These are phyloP conservation scores for Parastagonospora nodorum DNA, from an alignment of 2,329 filamentous ascomycete genomes.

Conservation along the genomic window DNA sequence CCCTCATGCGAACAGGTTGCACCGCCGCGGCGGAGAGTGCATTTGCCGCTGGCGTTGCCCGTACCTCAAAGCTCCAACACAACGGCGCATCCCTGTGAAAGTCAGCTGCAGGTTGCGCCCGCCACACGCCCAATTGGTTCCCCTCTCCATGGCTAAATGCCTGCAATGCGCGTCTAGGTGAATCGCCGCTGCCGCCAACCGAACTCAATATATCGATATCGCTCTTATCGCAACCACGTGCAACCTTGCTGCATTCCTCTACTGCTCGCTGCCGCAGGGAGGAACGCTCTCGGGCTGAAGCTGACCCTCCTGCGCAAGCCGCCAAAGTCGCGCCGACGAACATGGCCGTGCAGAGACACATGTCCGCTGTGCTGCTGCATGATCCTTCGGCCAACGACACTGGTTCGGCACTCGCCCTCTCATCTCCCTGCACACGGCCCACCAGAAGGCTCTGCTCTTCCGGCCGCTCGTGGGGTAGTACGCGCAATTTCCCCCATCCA, in stretches of 20 bases:
- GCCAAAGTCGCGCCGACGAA: not conserved
- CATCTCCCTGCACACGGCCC: not conserved
- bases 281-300: not conserved
- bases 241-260: slow-evolving; percentile 3
- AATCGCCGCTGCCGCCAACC: slow-evolving; percentile 6
- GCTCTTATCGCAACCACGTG: slow-evolving; percentile 7
- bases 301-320: not conserved
- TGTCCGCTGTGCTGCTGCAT: not conserved
- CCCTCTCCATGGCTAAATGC: slow-evolving; percentile 10
- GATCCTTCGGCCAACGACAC: not conserved
- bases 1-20: not conserved
- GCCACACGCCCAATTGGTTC: slow-evolving; percentile 7
- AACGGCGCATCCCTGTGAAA: slow-evolving; percentile 2
- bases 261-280: not conserved
- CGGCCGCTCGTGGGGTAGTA: not conserved
- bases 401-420: slow-evolving; percentile 1
- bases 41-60: slow-evolving; percentile 4
- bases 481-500: slow-evolving; percentile 6
- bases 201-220: slow-evolving; percentile 19
- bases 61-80: not conserved
- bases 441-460: not conserved
- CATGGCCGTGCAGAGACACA: not conserved
- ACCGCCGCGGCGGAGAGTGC: slow-evolving; percentile 4
- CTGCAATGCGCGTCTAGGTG: slow-evolving; percentile 4
- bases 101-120: slow-evolving; percentile 5